Base-by-base conservation (phyloP, 2,329 filamentous ascomycete genomes). In the Cadophora gregata region DNA sequence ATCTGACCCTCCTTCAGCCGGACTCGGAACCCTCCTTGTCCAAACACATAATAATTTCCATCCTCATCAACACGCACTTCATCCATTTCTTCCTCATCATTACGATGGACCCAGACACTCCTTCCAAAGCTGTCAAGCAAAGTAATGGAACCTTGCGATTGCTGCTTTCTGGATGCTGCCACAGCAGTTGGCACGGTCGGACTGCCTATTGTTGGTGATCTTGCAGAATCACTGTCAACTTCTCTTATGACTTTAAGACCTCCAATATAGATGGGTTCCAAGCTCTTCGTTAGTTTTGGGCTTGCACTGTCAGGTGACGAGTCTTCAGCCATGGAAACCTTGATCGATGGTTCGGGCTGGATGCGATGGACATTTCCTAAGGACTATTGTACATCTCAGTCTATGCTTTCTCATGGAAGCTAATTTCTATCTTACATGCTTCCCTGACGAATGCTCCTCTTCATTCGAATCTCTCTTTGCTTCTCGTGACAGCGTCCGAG, bases 11-110 rank as follows among this genome's bases (percentile, higher is more conserved):
- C 45, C 29, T 48, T 36, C 24, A 62, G 29, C 14, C 21, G 33
- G 8, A 62, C 47, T 12, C 59, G 47, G 9, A 62, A 38, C 2
- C 59, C 59, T n/a, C 24, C 47, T 5, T 50, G 29, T 25, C 47
- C 59, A 33, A 36, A 51, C 7, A 53, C 47, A 29, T 62, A 62
- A 19, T 53, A 53, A 33, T 53, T 51, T 7, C 59, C 59, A 29
- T 62, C 59, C 10, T 62, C 59, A 21, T 62, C 59, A 25, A 62
- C 21, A 16, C 47, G 47, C n/a, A 62, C 47, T 33, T 62, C 59
- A 25, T 38, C n/a, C 4, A 53, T 27, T 36, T 27, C 47, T 24
- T 27, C 29, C 4, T 50, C 31, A 1, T 48, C 1, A 25, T 53
- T 38, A 21, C 12, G 33, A 25, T 12, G 29, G 8, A 62, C 29